Conservation (phyloP, 768 basidiomycete species). For the Dentipellis sp. region DNA sequence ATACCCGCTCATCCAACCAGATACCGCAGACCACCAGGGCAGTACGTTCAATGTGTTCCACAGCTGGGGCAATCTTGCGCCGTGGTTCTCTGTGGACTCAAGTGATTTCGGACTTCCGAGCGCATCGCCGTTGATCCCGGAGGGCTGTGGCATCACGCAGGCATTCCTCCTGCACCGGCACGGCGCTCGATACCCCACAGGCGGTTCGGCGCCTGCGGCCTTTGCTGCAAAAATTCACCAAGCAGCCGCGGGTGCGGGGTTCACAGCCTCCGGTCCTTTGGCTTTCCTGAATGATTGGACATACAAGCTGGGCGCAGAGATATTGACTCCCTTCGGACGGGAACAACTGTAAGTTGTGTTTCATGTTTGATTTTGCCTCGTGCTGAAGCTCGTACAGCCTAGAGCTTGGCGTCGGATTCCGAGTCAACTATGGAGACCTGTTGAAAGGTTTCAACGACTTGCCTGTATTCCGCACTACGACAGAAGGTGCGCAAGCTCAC, state of each 20-base stretch:
- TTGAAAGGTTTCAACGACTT: slow-evolving; percentile 30
- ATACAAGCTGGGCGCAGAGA: slow-evolving; percentile 36
- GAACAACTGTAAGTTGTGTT: slow-evolving; percentile 24
- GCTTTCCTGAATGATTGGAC: slow-evolving; percentile 36
- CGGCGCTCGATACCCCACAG: slow-evolving; percentile 32
- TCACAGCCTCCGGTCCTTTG: slow-evolving; percentile 27
- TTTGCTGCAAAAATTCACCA: slow-evolving; percentile 18
- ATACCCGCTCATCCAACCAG: slow-evolving; percentile 32
- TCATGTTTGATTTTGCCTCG: not conserved
- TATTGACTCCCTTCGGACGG: slow-evolving; percentile 39
- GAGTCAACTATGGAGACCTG: slow-evolving; percentile 36
- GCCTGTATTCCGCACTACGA: slow-evolving; percentile 39
- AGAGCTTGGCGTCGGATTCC: slow-evolving; percentile 33
- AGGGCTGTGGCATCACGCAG: slow-evolving; percentile 35
- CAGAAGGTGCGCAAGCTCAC: slow-evolving; percentile 22
- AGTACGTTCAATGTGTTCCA: slow-evolving; percentile 33
- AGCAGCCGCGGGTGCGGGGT: slow-evolving; percentile 17
- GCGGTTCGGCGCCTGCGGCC: slow-evolving; percentile 16
- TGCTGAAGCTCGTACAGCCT: slow-evolving; percentile 16
- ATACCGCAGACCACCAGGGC: slow-evolving; percentile 19
- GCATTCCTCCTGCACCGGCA: slow-evolving; percentile 32
- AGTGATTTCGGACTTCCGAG: slow-evolving; percentile 33
- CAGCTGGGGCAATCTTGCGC: slow-evolving; percentile 38
- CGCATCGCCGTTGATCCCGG: slow-evolving; percentile 35
- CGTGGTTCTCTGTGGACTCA: slow-evolving; percentile 40